Evolutionary conservation across 2,329 filamentous ascomycete genomes (phyloP), one percentile per base, ranked within the genome.

Genomic region (Fusarium pseudograminearum): DNA sequence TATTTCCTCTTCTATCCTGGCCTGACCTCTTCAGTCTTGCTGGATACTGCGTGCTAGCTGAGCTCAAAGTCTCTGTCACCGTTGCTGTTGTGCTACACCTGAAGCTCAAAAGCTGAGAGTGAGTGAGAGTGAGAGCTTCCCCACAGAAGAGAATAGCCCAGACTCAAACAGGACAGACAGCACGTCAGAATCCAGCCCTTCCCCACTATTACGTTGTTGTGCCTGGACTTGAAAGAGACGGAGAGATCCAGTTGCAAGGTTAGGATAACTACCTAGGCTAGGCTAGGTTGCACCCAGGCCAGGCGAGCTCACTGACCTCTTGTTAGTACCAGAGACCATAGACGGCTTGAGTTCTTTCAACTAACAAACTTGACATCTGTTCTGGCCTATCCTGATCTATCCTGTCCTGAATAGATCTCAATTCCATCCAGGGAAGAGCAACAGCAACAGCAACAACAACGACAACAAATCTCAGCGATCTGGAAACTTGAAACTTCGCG

Each of bases 241-340:
- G 47, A 38, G 67, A 67, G 62, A 67, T 68, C 62, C 67, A 64
- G 50, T 61, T 66, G 62, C 63, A 59, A 67, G 66, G 67, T 66
- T 62, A 52, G 38, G 36, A 54, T 45, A 62, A 40, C 58, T 41
- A 61, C 41, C 57, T 63, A 46, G 54, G 36, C 42, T 47, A 30
- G 46, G 61, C 53, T 63, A 55, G 62, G 69, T 67, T 61, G 65
- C 56, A 63, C 61, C 63, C 63, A 64, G 52, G 34, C 57, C 22
- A 51, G 48, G 12, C 48, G 67, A 74, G 69, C 71, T 73, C 69
- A 73, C 71, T 73, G 69, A 65, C 62, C 60, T 67, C 63, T 67
- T 64, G 52, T 51, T 71, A 60, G 59, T 67, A 40, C 61, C 40
- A 40, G 50, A 54, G 53, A 55, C 68, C 63, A 62, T 61, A 62